Evolutionary conservation across 163 green algal genomes (phyloP).

Genomic region (Chlamydomonas reinhardtii): DNA sequence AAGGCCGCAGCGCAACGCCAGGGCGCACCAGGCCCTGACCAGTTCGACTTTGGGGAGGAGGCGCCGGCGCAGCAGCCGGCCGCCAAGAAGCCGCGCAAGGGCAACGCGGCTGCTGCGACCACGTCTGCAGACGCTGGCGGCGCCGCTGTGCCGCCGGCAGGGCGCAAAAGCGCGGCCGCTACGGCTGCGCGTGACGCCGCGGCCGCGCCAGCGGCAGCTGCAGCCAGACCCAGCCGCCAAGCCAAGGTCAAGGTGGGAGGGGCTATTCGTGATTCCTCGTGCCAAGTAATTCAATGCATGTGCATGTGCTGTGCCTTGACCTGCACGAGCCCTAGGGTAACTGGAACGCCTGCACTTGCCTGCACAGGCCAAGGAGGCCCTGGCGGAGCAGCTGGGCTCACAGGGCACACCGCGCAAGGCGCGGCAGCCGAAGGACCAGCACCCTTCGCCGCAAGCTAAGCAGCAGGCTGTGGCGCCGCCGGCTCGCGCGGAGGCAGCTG

Average conservation of each 20-base stretch:
- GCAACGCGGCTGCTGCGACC: background rate
- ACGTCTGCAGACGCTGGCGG: background rate
- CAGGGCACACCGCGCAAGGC: background rate
- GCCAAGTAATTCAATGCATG: no score
- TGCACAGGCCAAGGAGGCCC: constrained; percentile 24
- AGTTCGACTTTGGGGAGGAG: no score
- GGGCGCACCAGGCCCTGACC: no score
- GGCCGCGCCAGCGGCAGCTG: background rate
- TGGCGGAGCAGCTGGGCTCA: constrained; percentile 29
- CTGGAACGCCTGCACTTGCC: no score
- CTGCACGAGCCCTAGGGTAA: no score
- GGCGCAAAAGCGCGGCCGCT: background rate
- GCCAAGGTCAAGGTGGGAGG: constrained; percentile 44
- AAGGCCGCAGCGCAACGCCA: no score
- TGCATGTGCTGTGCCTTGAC: no score
- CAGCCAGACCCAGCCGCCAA: background rate
- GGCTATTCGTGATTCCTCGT: no score
- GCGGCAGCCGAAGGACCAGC: background rate
- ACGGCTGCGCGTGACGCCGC: background rate
- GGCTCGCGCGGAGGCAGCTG: no score
- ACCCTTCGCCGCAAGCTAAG: no score
- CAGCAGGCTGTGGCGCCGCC: no score
- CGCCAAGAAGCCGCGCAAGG: constrained; percentile 10
- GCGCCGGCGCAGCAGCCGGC: background rate
- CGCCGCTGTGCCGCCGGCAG: background rate